Evolutionary conservation across 257 asterid species (phyloP).

Genomic region (Gynochthodes officinalis): DNA sequence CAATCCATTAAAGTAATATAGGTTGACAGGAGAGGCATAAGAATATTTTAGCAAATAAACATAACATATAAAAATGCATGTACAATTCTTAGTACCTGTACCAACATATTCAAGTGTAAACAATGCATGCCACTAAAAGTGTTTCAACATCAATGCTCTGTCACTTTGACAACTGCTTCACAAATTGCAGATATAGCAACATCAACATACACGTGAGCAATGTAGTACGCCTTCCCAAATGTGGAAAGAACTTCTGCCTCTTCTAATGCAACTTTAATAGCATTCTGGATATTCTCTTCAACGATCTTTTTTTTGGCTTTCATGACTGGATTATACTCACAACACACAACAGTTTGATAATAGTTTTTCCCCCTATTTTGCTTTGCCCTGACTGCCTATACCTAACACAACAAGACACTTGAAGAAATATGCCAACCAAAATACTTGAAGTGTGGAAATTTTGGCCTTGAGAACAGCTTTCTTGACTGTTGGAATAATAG

Average conservation of each 20-base stretch:
- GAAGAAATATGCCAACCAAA: not conserved
- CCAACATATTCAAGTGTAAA: too few species aligned
- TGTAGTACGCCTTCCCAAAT: slow-evolving; percentile 73
- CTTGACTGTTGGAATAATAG: slow-evolving; percentile 69
- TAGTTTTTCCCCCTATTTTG: not conserved
- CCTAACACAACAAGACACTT: not conserved
- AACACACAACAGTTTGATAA: slow-evolving; percentile 17
- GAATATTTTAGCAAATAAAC: too few species aligned
- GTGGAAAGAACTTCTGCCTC: slow-evolving; percentile 68
- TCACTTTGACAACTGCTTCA: slow-evolving; percentile 96
- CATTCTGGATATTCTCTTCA: slow-evolving; percentile 75
- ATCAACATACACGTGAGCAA: slow-evolving; percentile 72
- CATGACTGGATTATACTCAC: slow-evolving; percentile 63
- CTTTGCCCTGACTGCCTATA: not conserved
- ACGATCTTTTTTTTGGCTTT: slow-evolving; percentile 82
- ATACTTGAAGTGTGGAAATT: slow-evolving; percentile 79
- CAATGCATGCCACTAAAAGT: too few species aligned
- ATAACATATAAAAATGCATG: too few species aligned
- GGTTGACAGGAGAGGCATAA: too few species aligned
- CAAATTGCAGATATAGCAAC: slow-evolving; percentile 88
- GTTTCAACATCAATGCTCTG: too few species aligned
- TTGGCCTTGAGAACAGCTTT: slow-evolving; percentile 83
- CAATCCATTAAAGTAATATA: too few species aligned
- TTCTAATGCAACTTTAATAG: slow-evolving; percentile 56
- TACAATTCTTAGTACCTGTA: too few species aligned